Conservation (phyloP, 1,139 yeast species). For the Geotrichum klebahnii region DNA sequence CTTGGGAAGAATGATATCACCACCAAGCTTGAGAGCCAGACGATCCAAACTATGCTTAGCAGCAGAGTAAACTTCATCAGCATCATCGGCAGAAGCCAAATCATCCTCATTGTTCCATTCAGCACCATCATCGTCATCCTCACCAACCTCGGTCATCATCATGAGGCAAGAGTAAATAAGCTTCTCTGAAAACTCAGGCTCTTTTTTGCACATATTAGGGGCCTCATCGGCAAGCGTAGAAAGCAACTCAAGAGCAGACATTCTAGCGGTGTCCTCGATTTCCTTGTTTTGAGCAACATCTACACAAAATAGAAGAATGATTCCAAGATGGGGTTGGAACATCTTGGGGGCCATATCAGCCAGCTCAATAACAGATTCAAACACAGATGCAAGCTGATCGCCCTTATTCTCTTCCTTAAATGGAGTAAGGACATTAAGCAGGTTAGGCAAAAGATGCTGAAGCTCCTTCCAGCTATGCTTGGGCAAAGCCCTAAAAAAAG, state of each 20-base stretch:
- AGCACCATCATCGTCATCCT: slow-evolving; percentile 70
- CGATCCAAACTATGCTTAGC: slow-evolving; percentile 93
- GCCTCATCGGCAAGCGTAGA: slow-evolving; percentile 90
- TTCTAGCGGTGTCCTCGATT: slow-evolving; percentile 71
- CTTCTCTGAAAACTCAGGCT: slow-evolving; percentile 64
- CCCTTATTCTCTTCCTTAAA: slow-evolving; percentile 76
- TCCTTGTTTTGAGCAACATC: slow-evolving; percentile 77
- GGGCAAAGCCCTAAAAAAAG: slow-evolving; percentile 78
- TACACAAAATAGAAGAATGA: slow-evolving; percentile 77
- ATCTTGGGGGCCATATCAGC: slow-evolving; percentile 93
- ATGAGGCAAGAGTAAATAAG: slow-evolving; percentile 71
- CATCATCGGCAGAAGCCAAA: slow-evolving; percentile 73
- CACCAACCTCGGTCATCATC: slow-evolving; percentile 90
- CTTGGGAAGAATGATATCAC: slow-evolving; percentile 77
- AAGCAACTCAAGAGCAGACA: slow-evolving; percentile 80
- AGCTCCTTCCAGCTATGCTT: slow-evolving; percentile 71
- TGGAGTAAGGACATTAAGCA: slow-evolving; percentile 82
- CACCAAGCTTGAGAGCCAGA: slow-evolving; percentile 76
- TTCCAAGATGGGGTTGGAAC: slow-evolving; percentile 84
- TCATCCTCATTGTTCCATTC: slow-evolving; percentile 87
- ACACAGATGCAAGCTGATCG: slow-evolving; percentile 75
- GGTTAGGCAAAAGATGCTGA: slow-evolving; percentile 73
- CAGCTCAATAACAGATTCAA: slow-evolving; percentile 82
- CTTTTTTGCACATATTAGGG: slow-evolving; percentile 89
- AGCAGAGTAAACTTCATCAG: slow-evolving; percentile 82